A percentile compares a stretch with the other conserved stretches of the same genome.
phyloP scores from a whole-genome alignment of 345 rosid species.

The Eucalyptus lansdowneana region DNA sequence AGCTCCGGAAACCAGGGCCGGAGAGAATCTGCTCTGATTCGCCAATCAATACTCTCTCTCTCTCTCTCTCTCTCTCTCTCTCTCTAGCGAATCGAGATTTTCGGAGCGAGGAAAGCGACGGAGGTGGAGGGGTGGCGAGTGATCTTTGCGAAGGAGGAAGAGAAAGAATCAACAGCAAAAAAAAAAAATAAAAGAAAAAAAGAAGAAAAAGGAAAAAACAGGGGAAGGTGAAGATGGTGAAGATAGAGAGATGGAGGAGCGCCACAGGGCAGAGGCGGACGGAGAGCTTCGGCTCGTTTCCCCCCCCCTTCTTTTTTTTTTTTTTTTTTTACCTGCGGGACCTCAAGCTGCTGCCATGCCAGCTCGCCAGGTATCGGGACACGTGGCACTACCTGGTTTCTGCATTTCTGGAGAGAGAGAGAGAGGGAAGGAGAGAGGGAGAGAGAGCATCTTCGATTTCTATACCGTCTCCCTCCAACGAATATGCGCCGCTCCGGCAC shows the following conservation, averaged over 20 bases:
- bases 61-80: not conserved
- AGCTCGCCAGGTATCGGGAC: slow-evolving; percentile 47
- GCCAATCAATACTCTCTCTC: not conserved
- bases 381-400: slow-evolving; percentile 49
- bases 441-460: not conserved
- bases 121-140: not conserved
- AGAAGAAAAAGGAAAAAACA: too few relatives aligned
- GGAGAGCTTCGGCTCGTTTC: not conserved
- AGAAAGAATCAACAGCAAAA: not conserved
- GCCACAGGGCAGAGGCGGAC: not conserved
- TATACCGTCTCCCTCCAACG: not conserved
- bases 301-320: not conserved
- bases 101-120: not conserved
- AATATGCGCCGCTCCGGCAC: not conserved
- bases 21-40: not conserved
- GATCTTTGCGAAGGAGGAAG: not conserved
- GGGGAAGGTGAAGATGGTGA: not conserved
- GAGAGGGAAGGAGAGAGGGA: not conserved
- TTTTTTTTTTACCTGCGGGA: not conserved
- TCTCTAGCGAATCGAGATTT: not conserved
- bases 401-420: slow-evolving; percentile 1
- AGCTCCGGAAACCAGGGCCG: not conserved
- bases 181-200: not conserved
- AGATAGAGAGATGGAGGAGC: not conserved
- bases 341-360: slow-evolving; percentile 41